Percentiles rank a stretch among this genome's conserved stretches.
phyloP scores from a whole-genome alignment of 495 filamentous ascomycete genomes.

The Xylaria scruposa region DNA sequence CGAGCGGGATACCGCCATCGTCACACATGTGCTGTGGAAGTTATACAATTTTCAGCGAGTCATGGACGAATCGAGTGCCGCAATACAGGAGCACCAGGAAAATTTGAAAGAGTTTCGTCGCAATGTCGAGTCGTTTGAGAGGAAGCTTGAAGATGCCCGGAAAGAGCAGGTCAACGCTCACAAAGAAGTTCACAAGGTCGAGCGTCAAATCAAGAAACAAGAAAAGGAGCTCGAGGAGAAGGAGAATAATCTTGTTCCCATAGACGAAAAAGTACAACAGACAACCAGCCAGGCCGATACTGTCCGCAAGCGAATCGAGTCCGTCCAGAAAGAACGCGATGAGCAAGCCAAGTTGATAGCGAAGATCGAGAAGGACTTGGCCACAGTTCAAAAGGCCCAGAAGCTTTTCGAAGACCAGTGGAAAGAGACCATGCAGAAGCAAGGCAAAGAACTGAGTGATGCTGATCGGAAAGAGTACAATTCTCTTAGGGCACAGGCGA shows the following conservation, averaged over 20 bases:
- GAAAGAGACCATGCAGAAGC: slow-evolving; percentile 79
- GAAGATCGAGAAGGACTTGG: slow-evolving; percentile 78
- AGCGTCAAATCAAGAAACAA: slow-evolving; percentile 80
- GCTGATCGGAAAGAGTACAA: slow-evolving; percentile 91
- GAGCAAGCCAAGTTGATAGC: slow-evolving; percentile 68
- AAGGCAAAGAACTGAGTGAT: slow-evolving; percentile 84
- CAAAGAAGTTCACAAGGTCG: slow-evolving; percentile 80
- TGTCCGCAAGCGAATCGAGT: slow-evolving; percentile 68
- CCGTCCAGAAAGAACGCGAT: slow-evolving; percentile 78
- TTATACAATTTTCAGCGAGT: slow-evolving; percentile 92
- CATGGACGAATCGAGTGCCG: slow-evolving; percentile 88
- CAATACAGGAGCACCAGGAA: slow-evolving; percentile 94
- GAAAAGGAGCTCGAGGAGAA: slow-evolving; percentile 89
- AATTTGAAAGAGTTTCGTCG: slow-evolving; percentile 94
- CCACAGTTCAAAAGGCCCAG: slow-evolving; percentile 87
- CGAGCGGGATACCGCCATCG: slow-evolving; percentile 89
- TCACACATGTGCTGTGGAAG: slow-evolving; percentile 96
- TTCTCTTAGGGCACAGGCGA: slow-evolving; percentile 82
- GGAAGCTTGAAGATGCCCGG: slow-evolving; percentile 83
- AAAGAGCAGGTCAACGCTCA: slow-evolving; percentile 79
- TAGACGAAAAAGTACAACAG: slow-evolving; percentile 91
- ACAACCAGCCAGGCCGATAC: slow-evolving; percentile 72
- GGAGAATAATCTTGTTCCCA: slow-evolving; percentile 83
- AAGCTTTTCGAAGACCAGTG: slow-evolving; percentile 88
- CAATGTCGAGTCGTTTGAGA: slow-evolving; percentile 84